phyloP scores from a whole-genome alignment of 352 stramenopile genomes.

The Hyaloperonospora arabidopsidis region DNA sequence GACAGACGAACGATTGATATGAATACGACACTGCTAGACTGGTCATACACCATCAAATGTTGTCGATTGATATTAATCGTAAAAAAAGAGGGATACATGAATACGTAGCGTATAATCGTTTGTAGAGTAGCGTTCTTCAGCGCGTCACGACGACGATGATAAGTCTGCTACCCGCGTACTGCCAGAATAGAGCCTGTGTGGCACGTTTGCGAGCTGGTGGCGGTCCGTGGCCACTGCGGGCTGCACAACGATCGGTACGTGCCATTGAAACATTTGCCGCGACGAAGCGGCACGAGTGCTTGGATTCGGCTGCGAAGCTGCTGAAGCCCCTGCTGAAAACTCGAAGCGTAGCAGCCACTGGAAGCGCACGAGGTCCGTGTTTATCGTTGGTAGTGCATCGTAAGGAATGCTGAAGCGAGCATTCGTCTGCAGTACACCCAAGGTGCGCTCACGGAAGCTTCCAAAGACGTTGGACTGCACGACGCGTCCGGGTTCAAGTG shows the following conservation, averaged over 20 bases:
- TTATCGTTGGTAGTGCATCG: slow-evolving; percentile 48
- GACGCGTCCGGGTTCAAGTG: slow-evolving; percentile 43
- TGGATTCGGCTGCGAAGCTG: not conserved
- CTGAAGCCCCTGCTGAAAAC: slow-evolving; percentile 33
- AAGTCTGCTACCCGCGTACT: slow-evolving; percentile 28
- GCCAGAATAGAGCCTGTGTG: slow-evolving; percentile 46
- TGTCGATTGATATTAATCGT: too few species aligned
- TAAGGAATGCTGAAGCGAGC: slow-evolving; percentile 48
- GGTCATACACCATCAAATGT: too few species aligned
- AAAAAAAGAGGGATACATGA: not conserved
- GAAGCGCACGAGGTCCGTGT: slow-evolving; percentile 53
- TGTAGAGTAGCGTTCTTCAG: not conserved
- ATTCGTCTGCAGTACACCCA: slow-evolving; percentile 43
- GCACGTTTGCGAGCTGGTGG: slow-evolving; percentile 42
- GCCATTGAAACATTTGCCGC: slow-evolving; percentile 45
- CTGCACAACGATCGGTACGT: slow-evolving; percentile 45
- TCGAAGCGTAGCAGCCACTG: slow-evolving; percentile 57
- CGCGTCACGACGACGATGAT: slow-evolving; percentile 6
- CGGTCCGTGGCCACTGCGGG: slow-evolving; percentile 24
- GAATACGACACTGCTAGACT: not conserved
- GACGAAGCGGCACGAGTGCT: slow-evolving; percentile 4
- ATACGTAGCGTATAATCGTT: not conserved
- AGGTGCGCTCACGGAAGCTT: slow-evolving; percentile 41
- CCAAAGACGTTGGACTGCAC: slow-evolving; percentile 46
- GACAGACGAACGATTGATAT: not conserved